Base-by-base conservation (phyloP, 495 filamentous ascomycete species). In the Aspergillus incahuasiensis region DNA sequence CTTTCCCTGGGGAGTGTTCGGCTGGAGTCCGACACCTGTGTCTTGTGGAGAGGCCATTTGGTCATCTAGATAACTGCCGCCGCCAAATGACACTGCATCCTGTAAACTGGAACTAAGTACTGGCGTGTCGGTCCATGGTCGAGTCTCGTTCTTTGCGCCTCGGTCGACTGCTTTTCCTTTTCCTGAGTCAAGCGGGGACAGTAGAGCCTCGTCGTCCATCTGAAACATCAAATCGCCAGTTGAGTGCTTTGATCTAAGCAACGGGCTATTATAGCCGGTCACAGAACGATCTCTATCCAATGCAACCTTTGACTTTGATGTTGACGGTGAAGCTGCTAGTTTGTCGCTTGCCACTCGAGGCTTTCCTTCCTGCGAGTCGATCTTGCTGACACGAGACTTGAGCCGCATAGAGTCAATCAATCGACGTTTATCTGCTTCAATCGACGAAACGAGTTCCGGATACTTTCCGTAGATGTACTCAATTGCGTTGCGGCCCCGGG, bases 181-280 rank as follows among this genome's bases (percentile, higher is more conserved):
- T 9, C 53, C 49, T 1, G 55, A 52, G 35, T 68, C 56, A n/a
- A 50, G 51, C 5, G 66, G 57, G 0, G 70, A 66, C 38, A 69
- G 52, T 12, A 55, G 54, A 41, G 70, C 75, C 39, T 90, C 91
- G n/a, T 92, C 90, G 54, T 96, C 92, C 90, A 96, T 96, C 56
- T 91, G 85, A 63, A 96, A 96, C 75, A 96, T 94, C 35, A 96
- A 75, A 58, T 96, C 91, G n/a, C 74, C 72, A 1, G 75, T 69
- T 0, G 86, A 90, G 19, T 76, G 78, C 56, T 81, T 88, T 0
- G 84, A 74, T 52, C 79, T 80, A n/a, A 92, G 74, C 32, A 78
- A 67, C 2, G 87, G 86, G 51, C 82, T 82, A 32, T 52, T 62
- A 13, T 58, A 22, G 9, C 13, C 74, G 2, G 73, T 69, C 47